Evolutionary conservation across 805 yeast genomes (phyloP).

Genomic region (Kodamaea neixiangensis): DNA sequence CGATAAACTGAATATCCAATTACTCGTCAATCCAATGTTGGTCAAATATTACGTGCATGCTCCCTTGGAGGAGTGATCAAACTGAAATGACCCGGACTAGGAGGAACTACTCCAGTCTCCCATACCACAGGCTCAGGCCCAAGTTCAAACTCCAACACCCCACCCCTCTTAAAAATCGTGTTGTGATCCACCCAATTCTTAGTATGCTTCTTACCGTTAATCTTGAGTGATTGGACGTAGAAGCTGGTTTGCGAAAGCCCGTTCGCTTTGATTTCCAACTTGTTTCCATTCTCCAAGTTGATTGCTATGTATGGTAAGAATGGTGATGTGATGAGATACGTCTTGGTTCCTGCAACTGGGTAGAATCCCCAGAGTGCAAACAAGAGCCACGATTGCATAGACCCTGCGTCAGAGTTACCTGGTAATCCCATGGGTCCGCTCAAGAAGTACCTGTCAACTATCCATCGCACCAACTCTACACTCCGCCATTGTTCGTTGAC

Average conservation of each 20-base stretch:
- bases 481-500: constrained; percentile 28
- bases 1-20: too few relatives aligned
- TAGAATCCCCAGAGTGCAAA: constrained; percentile 35
- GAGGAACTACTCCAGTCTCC: constrained; percentile 30
- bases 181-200: constrained; percentile 36
- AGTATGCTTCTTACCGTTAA: constrained; percentile 27
- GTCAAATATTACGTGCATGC: neutral
- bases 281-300: constrained; percentile 24
- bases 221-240: constrained; percentile 30
- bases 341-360: constrained; percentile 37
- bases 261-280: constrained; percentile 23
- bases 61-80: neutral
- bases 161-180: constrained; percentile 31
- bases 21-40: neutral
- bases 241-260: constrained; percentile 22
- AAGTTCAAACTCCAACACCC: constrained; percentile 20
- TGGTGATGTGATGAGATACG: constrained; percentile 34
- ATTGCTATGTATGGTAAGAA: constrained; percentile 25
- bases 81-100: constrained; percentile 24
- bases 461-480: constrained; percentile 29
- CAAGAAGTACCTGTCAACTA: constrained; percentile 26
- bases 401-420: constrained; percentile 41
- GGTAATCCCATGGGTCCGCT: constrained; percentile 32
- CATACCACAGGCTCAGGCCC: constrained; percentile 20
- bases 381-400: constrained; percentile 40